These are phyloP conservation scores for Myxozyma melibiosi DNA, from an alignment of 805 yeast species.

Conservation along the genomic window DNA sequence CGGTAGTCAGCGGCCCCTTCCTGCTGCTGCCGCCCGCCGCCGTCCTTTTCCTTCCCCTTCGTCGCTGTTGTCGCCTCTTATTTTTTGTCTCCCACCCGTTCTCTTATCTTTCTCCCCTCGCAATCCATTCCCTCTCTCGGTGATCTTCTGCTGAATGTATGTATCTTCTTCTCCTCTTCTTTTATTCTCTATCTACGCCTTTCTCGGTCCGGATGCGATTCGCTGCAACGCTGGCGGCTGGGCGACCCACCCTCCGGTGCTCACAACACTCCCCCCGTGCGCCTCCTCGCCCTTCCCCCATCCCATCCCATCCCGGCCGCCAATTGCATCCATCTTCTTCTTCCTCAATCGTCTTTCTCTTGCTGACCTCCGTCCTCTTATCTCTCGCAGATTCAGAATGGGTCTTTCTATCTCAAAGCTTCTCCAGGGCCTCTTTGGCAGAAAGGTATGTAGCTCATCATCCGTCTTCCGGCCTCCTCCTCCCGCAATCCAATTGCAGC, in stretches of 20 bases:
- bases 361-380: constrained; percentile 5
- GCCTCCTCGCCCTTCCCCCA: too few relatives aligned
- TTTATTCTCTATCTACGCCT: too few relatives aligned
- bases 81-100: background rate
- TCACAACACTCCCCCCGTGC: background rate
- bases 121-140: too few relatives aligned
- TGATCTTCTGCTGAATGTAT: too few relatives aligned
- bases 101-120: too few relatives aligned
- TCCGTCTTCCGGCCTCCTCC: background rate
- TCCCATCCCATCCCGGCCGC: background rate
- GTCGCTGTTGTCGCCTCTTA: background rate
- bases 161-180: too few relatives aligned
- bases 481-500: background rate
- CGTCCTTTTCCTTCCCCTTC: background rate
- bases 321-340: background rate
- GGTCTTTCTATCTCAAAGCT: constrained; percentile 94
- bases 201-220: background rate
- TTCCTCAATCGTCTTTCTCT: background rate
- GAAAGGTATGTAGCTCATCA: constrained; percentile 68
- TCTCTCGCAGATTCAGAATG: constrained; percentile 55
- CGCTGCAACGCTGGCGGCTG: background rate
- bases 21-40: background rate
- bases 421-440: constrained; percentile 93
- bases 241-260: background rate
- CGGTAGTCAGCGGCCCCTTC: constrained; percentile 1